A percentile compares a stretch with the other conserved stretches of the same genome.
phyloP scores from a whole-genome alignment of 1,139 yeast species.

The Blastobotrys raffinosifermentans region DNA sequence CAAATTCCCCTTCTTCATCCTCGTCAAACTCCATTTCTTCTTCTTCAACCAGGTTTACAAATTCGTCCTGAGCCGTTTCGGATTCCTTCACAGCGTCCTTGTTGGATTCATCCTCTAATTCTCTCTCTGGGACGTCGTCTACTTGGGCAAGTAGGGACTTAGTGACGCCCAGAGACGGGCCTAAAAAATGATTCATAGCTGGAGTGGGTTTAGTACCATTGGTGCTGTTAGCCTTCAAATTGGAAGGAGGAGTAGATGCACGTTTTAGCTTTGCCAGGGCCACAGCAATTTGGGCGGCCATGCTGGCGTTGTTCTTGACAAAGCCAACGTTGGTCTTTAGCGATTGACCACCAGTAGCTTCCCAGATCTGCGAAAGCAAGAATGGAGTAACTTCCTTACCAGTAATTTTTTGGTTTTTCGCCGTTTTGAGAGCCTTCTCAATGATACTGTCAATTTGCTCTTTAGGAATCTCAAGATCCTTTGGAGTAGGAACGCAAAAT shows the following conservation, averaged over 20 bases:
- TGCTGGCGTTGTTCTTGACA: constrained; percentile 67
- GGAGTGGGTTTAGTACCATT: neutral
- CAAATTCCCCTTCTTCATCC: no score
- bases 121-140: no score
- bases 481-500: constrained; percentile 81
- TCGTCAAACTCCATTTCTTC: no score
- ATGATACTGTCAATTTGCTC: constrained; percentile 51
- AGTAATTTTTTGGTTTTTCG: constrained; percentile 44
- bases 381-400: constrained; percentile 85
- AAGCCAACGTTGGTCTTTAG: constrained; percentile 68
- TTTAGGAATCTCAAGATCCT: constrained; percentile 51
- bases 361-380: constrained; percentile 57
- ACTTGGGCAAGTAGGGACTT: no score
- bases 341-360: constrained; percentile 61
- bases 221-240: neutral
- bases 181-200: no score
- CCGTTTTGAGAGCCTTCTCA: constrained; percentile 51
- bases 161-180: no score
- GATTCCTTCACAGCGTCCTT: neutral
- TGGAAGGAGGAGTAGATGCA: neutral
- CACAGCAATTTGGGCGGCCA: constrained; percentile 63
- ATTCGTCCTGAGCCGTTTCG: neutral
- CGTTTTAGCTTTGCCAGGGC: constrained; percentile 42
- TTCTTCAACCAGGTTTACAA: no score
- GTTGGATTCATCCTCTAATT: no score